These are phyloP conservation scores for Coniochaeta hoffmannii DNA, from an alignment of 2,329 filamentous ascomycete species.

Conservation along the genomic window DNA sequence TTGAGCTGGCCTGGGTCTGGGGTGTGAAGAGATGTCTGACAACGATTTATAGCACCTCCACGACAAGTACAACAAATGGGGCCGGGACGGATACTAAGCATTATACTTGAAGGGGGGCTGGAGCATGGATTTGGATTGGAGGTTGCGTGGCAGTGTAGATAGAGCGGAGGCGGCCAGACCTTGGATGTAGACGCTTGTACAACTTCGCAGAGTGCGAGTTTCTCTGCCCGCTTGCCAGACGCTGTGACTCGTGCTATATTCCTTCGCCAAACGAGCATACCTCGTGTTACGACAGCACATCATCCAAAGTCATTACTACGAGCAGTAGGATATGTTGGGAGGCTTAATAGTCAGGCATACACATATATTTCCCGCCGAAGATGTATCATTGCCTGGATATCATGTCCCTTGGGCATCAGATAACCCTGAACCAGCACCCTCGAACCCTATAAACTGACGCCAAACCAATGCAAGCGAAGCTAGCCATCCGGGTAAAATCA, in stretches of 20 bases:
- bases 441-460: not conserved
- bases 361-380: too few relatives aligned
- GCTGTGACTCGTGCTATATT: not conserved
- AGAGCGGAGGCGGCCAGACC: conserved; percentile 4
- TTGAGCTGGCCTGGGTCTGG: not conserved
- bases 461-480: not conserved
- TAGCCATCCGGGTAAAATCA: not conserved
- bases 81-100: conserved; percentile 83
- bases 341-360: too few relatives aligned
- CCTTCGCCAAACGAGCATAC: too few relatives aligned
- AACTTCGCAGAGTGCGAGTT: not conserved
- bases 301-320: too few relatives aligned
- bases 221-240: not conserved
- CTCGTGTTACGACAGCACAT: too few relatives aligned
- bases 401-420: not conserved
- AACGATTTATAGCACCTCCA: conserved; percentile 63
- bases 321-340: too few relatives aligned
- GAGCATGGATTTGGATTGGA: conserved; percentile 1
- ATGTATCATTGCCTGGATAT: too few relatives aligned
- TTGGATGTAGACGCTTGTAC: not conserved
- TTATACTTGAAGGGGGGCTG: not conserved
- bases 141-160: conserved; percentile 12
- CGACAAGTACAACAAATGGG: conserved; percentile 99
- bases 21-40: conserved; percentile 6
- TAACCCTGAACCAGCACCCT: not conserved